Evolutionary conservation across 2,329 filamentous ascomycete species (phyloP).

Genomic region (Rutstroemia sp.): DNA sequence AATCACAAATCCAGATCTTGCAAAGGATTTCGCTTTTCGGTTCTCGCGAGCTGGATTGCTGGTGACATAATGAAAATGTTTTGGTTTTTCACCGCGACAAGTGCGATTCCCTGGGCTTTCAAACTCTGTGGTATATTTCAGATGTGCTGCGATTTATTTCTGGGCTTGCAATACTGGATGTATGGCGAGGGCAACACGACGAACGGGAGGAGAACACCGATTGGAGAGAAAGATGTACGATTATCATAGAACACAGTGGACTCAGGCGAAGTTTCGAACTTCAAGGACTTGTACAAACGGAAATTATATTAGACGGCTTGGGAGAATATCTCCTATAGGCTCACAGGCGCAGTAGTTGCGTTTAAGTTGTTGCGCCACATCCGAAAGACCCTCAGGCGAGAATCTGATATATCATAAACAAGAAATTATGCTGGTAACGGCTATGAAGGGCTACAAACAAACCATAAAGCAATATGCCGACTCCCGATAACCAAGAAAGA

Average conservation of each 20-base stretch:
- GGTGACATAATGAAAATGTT: conserved; percentile 85
- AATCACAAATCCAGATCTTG: conserved; percentile 64
- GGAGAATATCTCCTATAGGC: too few relatives aligned
- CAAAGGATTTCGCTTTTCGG: conserved; percentile 69
- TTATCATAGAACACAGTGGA: conserved; percentile 14
- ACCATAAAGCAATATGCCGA: background rate
- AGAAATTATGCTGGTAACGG: background rate
- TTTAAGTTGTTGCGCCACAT: background rate
- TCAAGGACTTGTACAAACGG: background rate
- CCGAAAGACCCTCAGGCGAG: background rate
- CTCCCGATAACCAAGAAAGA: background rate
- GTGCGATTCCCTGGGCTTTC: conserved; percentile 68
- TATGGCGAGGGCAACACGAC: conserved; percentile 48
- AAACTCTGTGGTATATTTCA: conserved; percentile 80
- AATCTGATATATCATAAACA: background rate
- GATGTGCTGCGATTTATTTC: conserved; percentile 64
- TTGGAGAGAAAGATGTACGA: conserved; percentile 26
- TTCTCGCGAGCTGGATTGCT: conserved; percentile 70
- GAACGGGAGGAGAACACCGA: conserved; percentile 16
- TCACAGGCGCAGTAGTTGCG: too few relatives aligned
- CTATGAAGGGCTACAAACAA: background rate
- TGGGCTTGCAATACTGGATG: conserved; percentile 68
- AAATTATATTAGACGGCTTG: too few relatives aligned
- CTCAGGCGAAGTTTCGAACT: background rate
- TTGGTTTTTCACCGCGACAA: conserved; percentile 68